Base-by-base conservation (phyloP, 306 rosid genomes). In the Benincasa hispida region DNA sequence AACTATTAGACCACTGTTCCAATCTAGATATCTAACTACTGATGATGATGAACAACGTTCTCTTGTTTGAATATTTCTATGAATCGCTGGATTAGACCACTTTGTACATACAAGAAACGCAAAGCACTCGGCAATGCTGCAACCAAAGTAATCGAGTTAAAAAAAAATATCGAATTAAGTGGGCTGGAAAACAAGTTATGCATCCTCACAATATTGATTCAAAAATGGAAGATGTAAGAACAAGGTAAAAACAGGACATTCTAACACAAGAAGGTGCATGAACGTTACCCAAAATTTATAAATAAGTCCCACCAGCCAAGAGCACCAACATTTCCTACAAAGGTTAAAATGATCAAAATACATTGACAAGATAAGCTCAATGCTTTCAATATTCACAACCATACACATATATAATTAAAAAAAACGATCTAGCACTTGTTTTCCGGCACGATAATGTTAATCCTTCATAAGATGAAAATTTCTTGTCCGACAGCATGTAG, bases 271-370 rank as follows among this genome's bases (percentile, higher is more conserved):
- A 69, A 57, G 37, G 60, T 45, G 82, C 55, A 70, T 56, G 56
- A 80, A 80, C 74, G 86, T 39, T 86, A 95, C 98, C 93, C 86
- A 80, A 95, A 95, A 81, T 95, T 95, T 82, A 95, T 92, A 85
- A 92, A 92, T 58, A 95, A 87, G 87, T 95, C 97, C 98, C 99
- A 95, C 97, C 98, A 95, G 80, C 99, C 97, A 76, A 95, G 86
- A 72, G 96, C 93, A 80, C 87, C 93, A 58, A 95, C 97, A 76
- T 84, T 88, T 77, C 98, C 99, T 95, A 89, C 74, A 85, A 19
- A 58, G 42, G 19, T 69, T 15, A 47, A 47, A 39, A 68, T 14
- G 35, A 10, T 45, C 21, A 21, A 41, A 67, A 39, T 24, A 68
- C 42, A 15, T 25, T 24, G 27, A 5, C 8, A 45, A 45, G 57